Percentiles rank a stretch among this genome's conserved stretches.
Conservation (phyloP, 495 filamentous ascomycete species). For the Cladorrhinum samala region DNA sequence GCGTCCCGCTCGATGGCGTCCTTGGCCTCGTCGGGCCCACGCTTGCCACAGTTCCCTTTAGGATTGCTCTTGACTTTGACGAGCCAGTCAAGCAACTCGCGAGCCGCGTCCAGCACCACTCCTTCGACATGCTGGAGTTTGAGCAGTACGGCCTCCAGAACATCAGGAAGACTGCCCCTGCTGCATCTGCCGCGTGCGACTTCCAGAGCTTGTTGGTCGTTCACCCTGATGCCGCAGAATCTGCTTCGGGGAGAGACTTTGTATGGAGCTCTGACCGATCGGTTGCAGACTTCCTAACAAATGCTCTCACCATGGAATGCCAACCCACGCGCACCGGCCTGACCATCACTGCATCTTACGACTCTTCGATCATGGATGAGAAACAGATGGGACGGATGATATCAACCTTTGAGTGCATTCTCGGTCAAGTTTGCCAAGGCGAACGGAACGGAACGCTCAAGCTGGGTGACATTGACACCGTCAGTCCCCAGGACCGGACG, state of each 20-base stretch:
- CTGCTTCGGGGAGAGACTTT: background rate
- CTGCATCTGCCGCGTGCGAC: background rate
- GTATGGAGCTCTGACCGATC: background rate
- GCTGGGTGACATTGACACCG: slow-evolving; percentile 4
- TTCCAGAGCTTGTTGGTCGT: background rate
- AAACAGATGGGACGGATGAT: slow-evolving; percentile 5
- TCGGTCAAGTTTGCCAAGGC: slow-evolving; percentile 6
- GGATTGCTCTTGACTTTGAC: background rate
- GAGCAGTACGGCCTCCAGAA: slow-evolving; percentile 1
- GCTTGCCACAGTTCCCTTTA: background rate
- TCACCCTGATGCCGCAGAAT: background rate
- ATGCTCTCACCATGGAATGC: slow-evolving; percentile 6
- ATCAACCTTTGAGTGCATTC: slow-evolving; percentile 1
- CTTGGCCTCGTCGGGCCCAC: background rate
- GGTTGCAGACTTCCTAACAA: slow-evolving; percentile 3
- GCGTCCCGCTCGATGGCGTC: background rate
- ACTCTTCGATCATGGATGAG: slow-evolving; percentile 8
- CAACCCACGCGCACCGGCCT: background rate
- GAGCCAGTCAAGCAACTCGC: slow-evolving; percentile 1
- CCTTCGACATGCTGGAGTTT: slow-evolving; percentile 6
- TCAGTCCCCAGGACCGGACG: slow-evolving; percentile 2
- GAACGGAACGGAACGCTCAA: slow-evolving; percentile 2
- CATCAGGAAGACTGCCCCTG: background rate
- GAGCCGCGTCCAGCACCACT: slow-evolving; percentile 1
- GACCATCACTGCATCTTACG: slow-evolving; percentile 4